These are phyloP conservation scores for Cordyceps cicadae DNA, from an alignment of 2,329 filamentous ascomycete genomes.

Conservation along the genomic window DNA sequence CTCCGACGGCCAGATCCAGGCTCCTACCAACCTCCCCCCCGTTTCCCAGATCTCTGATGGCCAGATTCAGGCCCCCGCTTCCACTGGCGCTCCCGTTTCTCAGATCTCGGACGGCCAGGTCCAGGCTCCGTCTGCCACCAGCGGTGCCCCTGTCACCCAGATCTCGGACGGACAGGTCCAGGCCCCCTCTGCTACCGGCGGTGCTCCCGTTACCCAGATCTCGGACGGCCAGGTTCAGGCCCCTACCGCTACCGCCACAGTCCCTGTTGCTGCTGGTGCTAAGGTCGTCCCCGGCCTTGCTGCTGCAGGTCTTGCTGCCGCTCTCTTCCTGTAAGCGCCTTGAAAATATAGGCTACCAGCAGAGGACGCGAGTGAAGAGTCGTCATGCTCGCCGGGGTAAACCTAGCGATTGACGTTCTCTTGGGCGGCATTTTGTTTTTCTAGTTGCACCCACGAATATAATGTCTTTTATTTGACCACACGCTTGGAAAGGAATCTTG, in stretches of 20 bases:
- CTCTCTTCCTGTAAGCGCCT: slow-evolving; percentile 12
- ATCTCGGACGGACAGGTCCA: slow-evolving; percentile 21
- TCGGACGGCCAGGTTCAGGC: slow-evolving; percentile 24
- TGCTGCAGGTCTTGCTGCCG: slow-evolving; percentile 9
- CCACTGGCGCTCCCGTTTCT: slow-evolving; percentile 14
- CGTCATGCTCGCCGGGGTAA: background rate
- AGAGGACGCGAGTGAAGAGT: background rate
- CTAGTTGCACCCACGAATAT: background rate
- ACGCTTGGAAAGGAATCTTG: background rate
- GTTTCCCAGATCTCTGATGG: slow-evolving; percentile 15
- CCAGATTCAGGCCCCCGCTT: slow-evolving; percentile 20
- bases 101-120: slow-evolving; percentile 20
- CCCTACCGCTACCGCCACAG: slow-evolving; percentile 15
- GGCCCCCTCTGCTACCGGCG: slow-evolving; percentile 15
- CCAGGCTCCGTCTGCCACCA: slow-evolving; percentile 16
- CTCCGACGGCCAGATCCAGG: slow-evolving; percentile 24
- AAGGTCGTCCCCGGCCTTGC: slow-evolving; percentile 16
- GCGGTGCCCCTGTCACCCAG: slow-evolving; percentile 12
- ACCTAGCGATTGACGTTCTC: background rate
- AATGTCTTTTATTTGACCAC: background rate
- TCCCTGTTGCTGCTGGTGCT: slow-evolving; percentile 7
- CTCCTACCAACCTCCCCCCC: slow-evolving; percentile 15
- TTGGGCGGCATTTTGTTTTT: background rate
- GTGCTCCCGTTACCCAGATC: slow-evolving; percentile 16
- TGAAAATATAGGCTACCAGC: slow-evolving; percentile 1